A percentile compares a stretch with the other conserved stretches of the same genome.
These are phyloP conservation scores for Mycena amicta DNA, from an alignment of 768 basidiomycete species.

Conservation along the genomic window DNA sequence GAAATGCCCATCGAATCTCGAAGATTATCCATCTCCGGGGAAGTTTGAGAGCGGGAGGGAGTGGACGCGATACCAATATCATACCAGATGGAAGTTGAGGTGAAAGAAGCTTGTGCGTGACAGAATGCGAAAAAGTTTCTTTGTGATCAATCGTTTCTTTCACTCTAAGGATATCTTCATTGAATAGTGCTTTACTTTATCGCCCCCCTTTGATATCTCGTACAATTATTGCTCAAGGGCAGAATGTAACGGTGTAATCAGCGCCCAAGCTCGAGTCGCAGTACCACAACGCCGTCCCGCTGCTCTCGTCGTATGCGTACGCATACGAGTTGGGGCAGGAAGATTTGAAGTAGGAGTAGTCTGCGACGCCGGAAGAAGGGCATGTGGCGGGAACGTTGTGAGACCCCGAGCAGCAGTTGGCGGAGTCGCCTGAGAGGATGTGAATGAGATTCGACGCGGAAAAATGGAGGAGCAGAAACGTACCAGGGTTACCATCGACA, in stretches of 20 bases:
- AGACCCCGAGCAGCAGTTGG: slow-evolving; percentile 13
- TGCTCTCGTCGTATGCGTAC: slow-evolving; percentile 16
- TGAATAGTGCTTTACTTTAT: too few relatives aligned
- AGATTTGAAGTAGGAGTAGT: slow-evolving; percentile 16
- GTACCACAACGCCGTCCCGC: slow-evolving; percentile 10
- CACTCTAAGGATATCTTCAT: too few relatives aligned
- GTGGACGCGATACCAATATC: too few relatives aligned
- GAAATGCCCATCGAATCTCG: too few relatives aligned
- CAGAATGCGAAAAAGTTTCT: too few relatives aligned
- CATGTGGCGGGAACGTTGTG: slow-evolving; percentile 9
- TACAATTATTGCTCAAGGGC: not conserved
- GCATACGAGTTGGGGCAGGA: slow-evolving; percentile 15
- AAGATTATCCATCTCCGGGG: too few relatives aligned
- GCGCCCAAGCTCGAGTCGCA: slow-evolving; percentile 5
- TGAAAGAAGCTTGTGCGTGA: too few relatives aligned
- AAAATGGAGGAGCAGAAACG: slow-evolving; percentile 21
- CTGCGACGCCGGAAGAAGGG: slow-evolving; percentile 9
- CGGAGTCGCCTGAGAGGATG: slow-evolving; percentile 1
- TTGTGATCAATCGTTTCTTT: too few relatives aligned
- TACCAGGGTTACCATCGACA: slow-evolving; percentile 16
- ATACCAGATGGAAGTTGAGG: too few relatives aligned
- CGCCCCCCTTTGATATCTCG: too few relatives aligned
- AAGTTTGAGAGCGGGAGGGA: too few relatives aligned
- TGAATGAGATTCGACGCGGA: slow-evolving; percentile 7
- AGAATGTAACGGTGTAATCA: slow-evolving; percentile 7